phyloP scores from a whole-genome alignment of 2,329 filamentous ascomycete species.

The Venturia asperata region DNA sequence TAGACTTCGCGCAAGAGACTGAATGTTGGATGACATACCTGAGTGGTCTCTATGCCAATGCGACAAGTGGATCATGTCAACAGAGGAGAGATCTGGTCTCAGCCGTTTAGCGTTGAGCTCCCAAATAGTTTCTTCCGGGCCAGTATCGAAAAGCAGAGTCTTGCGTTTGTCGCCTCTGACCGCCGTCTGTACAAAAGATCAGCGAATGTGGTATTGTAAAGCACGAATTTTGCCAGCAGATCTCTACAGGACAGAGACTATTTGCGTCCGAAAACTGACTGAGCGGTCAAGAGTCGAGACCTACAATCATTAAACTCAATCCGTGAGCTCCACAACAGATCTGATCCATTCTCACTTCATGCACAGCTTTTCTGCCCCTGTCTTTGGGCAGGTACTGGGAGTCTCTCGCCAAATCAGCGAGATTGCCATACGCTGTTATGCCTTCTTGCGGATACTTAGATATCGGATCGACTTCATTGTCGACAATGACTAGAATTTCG shows the following conservation, averaged over 20 bases:
- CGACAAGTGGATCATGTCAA: slow-evolving; percentile 45
- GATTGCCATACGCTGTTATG: slow-evolving; percentile 37
- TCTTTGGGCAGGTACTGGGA: slow-evolving; percentile 30
- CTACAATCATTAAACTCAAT: slow-evolving; percentile 46
- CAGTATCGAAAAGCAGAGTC: slow-evolving; percentile 47
- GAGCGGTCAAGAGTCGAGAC: slow-evolving; percentile 18
- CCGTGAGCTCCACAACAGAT: slow-evolving; percentile 51
- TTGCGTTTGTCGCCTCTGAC: slow-evolving; percentile 39
- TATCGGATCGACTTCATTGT: slow-evolving; percentile 50
- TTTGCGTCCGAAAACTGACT: background rate
- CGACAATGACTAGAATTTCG: slow-evolving; percentile 45
- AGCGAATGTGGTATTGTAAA: background rate
- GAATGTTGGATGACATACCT: slow-evolving; percentile 26
- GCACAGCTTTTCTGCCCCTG: slow-evolving; percentile 36
- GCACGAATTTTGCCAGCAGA: background rate
- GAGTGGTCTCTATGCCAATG: slow-evolving; percentile 53
- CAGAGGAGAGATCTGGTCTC: slow-evolving; percentile 34
- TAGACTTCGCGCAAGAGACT: background rate
- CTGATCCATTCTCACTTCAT: slow-evolving; percentile 44
- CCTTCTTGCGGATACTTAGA: slow-evolving; percentile 41
- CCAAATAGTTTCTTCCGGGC: slow-evolving; percentile 47
- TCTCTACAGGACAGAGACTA: background rate
- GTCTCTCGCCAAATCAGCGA: slow-evolving; percentile 37
- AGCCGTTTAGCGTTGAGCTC: slow-evolving; percentile 44
- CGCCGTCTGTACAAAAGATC: slow-evolving; percentile 36